These are phyloP conservation scores for Zygoascus ofunaensis DNA, from an alignment of 805 yeast species.

Conservation along the genomic window DNA sequence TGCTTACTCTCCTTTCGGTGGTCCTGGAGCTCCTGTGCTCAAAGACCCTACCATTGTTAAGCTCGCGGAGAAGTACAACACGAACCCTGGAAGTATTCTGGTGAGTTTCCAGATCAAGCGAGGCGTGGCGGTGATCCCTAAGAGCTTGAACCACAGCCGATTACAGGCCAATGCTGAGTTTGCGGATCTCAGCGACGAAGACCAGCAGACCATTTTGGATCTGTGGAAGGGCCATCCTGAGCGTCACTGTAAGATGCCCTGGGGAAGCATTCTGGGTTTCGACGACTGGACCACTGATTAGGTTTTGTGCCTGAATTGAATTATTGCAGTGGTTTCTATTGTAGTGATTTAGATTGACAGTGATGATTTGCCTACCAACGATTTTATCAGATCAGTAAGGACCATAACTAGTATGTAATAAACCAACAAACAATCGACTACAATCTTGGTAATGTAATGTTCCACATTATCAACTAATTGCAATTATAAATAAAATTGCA, in stretches of 20 bases:
- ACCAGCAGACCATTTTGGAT: neutral
- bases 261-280: neutral
- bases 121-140: constrained; percentile 53
- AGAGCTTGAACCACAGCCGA: constrained; percentile 33
- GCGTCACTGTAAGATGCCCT: neutral
- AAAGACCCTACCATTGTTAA: constrained; percentile 41
- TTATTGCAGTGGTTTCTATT: too few relatives aligned
- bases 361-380: too few relatives aligned
- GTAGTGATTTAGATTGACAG: too few relatives aligned
- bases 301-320: too few relatives aligned
- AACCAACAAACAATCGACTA: too few relatives aligned
- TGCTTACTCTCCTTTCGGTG: constrained; percentile 74
- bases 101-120: constrained; percentile 24
- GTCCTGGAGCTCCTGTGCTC: constrained; percentile 39
- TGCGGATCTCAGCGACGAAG: neutral
- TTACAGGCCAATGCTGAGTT: neutral
- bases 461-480: too few relatives aligned
- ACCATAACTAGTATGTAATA: too few relatives aligned
- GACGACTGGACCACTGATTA: neutral
- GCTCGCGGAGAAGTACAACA: constrained; percentile 42
- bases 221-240: neutral
- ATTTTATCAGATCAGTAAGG: too few relatives aligned
- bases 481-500: too few relatives aligned
- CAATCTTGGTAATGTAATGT: too few relatives aligned
- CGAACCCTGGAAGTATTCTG: constrained; percentile 1